phyloP scores from a whole-genome alignment of 1,139 yeast genomes.

The Geotrichum klebahnii region DNA sequence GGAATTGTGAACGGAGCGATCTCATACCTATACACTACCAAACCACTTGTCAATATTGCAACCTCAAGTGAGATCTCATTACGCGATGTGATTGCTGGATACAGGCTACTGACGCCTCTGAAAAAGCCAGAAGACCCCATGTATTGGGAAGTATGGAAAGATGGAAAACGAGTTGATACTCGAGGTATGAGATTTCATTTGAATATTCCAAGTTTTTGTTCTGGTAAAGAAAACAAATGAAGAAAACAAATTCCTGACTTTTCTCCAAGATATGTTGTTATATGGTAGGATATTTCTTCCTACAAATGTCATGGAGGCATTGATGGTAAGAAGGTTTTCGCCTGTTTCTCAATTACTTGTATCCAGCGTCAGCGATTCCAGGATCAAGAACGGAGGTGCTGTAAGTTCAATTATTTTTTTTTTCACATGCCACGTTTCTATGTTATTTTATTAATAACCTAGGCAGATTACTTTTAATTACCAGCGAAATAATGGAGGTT shows the following conservation, averaged over 20 bases:
- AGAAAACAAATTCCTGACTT: too few species aligned
- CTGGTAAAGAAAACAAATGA: too few species aligned
- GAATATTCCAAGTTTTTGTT: too few species aligned
- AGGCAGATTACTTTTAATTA: conserved; percentile 65
- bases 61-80: conserved; percentile 56
- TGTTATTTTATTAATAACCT: too few species aligned
- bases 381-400: conserved; percentile 52
- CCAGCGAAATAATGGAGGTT: conserved; percentile 63
- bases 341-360: conserved; percentile 60
- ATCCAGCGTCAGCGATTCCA: conserved; percentile 71
- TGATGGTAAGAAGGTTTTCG: conserved; percentile 66
- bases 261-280: conserved; percentile 40
- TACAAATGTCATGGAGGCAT: conserved; percentile 80
- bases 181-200: conserved; percentile 21
- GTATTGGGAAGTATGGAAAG: conserved; percentile 36
- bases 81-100: conserved; percentile 77
- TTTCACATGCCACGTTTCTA: conserved; percentile 22
- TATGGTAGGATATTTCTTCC: conserved; percentile 92
- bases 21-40: conserved; percentile 72
- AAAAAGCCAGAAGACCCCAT: conserved; percentile 27
- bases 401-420: conserved; percentile 23
- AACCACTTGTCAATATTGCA: conserved; percentile 49
- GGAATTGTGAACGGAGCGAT: conserved; percentile 75
- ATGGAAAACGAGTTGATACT: conserved; percentile 37
- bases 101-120: conserved; percentile 55